Evolutionary conservation across 1,284 basidiomycete genomes (phyloP), one percentile per base, ranked within the genome.

Genomic region (Sporisorium exsertum): DNA sequence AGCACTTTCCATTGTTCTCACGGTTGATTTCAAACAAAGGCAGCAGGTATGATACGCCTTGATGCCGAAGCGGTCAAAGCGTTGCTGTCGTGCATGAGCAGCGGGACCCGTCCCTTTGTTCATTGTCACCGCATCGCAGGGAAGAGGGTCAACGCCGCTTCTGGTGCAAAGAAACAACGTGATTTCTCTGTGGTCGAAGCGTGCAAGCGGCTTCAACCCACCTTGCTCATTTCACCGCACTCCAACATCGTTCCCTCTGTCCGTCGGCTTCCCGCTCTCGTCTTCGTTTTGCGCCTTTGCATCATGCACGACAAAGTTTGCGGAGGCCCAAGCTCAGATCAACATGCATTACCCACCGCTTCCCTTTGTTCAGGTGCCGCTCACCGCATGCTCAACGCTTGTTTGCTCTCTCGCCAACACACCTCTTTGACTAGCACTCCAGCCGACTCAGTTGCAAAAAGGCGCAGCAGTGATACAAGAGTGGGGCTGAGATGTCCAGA

Each of bases 401-500:
- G 18, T 12, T 18, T 22, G 16, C 43, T 5, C 3, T 26, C 9
- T 13, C 24, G 20, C 32, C 7, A 15, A 50, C 18, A 9, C n/a
- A 2, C 9, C 15, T 0, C 18, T 20, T 20, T 20, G 9, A 10
- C 29, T 35, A 3, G 35, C 8, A n/a, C n/a, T n/a, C n/a, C 35
- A 15, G 13, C 35, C 4, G 9, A 2, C 8, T 20, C 8, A 50
- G 18, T 9, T 26, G 13, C 26, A 16, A 16, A 27, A 50, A 26
- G 6, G 24, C 5, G 4, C 3, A 20, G 3, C 10, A 51, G 22
- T 26, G 55, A 54, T 43, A 53, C 35, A 56, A 45, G 50, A 42
- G n/a, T 5, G 45, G 24, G 37, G 50, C 33, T 32, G 18, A 22
- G 27, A 50, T 60, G 62, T 64, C 62, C 68, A 58, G 43, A 49